Base-by-base conservation (phyloP, 1,284 basidiomycete genomes). In the Wallemia mellicola region DNA sequence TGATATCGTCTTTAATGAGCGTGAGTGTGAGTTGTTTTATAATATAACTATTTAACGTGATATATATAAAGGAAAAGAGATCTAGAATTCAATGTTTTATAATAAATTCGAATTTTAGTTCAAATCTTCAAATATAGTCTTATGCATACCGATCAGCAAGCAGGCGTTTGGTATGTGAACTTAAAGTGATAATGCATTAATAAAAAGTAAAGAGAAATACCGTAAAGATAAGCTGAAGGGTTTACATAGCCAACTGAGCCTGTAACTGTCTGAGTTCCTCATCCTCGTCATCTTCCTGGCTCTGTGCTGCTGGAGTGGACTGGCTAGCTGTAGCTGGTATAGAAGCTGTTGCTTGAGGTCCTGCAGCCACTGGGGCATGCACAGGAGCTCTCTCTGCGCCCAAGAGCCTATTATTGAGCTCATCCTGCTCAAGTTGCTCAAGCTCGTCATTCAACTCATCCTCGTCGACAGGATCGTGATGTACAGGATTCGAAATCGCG, bases 361-460 rank as follows among this genome's bases (percentile, higher is more conserved):
- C 7, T 15, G 22, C 19, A 28, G 38, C 24, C 59, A 78, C 75
- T 28, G 88, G 91, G 59, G 80, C 74, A 69, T 96, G 89, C 63
- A 85, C 74, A 33, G 94, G 94, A 28, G 81, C 94, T 66, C 83
- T 80, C 62, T 96, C 88, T 25, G 89, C 91, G 27, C 82, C 87
- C 62, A 79, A 80, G 64, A 99, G 74, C 65, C 86, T 76, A 62
- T 83, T 81, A 73, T 95, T 85, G 64, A 99, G 76, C 67, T 83
- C 80, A 61, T 89, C 86, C 71, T 95, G 83, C 71, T 96, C 91
- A 60, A 98, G 74, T 38, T 88, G 85, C 28, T 83, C 85, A 33
- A 99, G 74, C 68, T 98, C 86, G 48, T 77, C 75, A 67, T 78
- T 78, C 62, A 99, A 76, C 55, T 83, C 85, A 62, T 86, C 84